A percentile compares a stretch with the other conserved stretches of the same genome.
phyloP scores from a whole-genome alignment of 2,329 filamentous ascomycete species.

The Monosporascus cannonballus region DNA sequence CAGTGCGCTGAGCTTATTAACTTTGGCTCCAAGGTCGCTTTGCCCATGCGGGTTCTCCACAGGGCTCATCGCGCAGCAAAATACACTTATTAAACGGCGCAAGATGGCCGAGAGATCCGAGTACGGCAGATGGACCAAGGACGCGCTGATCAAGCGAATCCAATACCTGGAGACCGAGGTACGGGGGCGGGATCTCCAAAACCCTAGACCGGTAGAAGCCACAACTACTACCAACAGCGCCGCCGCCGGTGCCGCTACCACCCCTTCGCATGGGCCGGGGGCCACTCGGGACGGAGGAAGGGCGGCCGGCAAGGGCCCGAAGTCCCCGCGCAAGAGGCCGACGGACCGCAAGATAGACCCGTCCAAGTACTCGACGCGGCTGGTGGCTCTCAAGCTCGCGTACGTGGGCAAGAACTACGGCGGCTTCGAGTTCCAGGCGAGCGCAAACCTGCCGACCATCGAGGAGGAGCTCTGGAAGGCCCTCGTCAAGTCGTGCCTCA shows the following conservation, averaged over 20 bases:
- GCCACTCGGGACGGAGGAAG: constrained; percentile 13
- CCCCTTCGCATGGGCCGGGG: not conserved
- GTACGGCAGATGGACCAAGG: constrained; percentile 64
- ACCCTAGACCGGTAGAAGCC: not conserved
- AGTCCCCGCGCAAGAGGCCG: constrained; percentile 27
- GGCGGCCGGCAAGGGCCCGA: constrained; percentile 6
- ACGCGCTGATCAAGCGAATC: constrained; percentile 63
- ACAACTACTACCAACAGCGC: not conserved
- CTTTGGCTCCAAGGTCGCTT: not conserved
- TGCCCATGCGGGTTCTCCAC: constrained; percentile 17
- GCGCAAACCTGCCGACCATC: constrained; percentile 69
- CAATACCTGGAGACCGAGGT: constrained; percentile 57
- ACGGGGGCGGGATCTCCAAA: constrained; percentile 4
- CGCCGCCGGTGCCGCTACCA: not conserved
- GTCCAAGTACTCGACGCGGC: constrained; percentile 72
- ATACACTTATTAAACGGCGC: not conserved
- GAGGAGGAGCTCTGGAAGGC: constrained; percentile 95
- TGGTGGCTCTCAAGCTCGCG: constrained; percentile 87
- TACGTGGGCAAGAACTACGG: constrained; percentile 90
- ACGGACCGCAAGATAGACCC: constrained; percentile 60
- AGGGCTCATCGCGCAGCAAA: constrained; percentile 4
- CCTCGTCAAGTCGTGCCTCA: constrained; percentile 72
- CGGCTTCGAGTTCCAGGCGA: constrained; percentile 81
- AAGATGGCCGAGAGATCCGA: constrained; percentile 27
- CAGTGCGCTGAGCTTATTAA: not conserved